Base-by-base conservation (phyloP, 2,329 filamentous ascomycete genomes). In the Acrocalymma vagum region DNA sequence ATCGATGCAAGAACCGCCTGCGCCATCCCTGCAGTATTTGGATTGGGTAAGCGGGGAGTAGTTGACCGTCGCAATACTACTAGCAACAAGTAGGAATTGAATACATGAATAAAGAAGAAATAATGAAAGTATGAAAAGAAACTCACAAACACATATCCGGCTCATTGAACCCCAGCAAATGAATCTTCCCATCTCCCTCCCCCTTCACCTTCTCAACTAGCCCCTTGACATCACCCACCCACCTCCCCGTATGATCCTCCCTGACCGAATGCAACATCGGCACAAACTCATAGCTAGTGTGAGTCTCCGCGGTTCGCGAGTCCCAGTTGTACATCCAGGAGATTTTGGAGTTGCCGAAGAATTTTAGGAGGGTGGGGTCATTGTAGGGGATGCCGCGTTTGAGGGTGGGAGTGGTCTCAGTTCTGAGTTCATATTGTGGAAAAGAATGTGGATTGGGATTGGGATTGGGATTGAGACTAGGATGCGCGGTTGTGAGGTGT, bases 241-340 rank as follows among this genome's bases (percentile, higher is more conserved):
- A 67, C 2, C 14, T 33, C 1, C 29, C 31, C 3, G 51, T 61
- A 26, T 56, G 45, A 2, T 54, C 45, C 2, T 22, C n/a, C 1
- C 14, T 21, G 7, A 53, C 34, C 3, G 45, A 46, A 23, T 59
- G 54, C 8, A 65, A 49, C 51, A 64, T 86, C 40, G 88, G 87
- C 18, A 87, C 77, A 69, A 75, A 91, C 61, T 80, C 75, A 54
- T 83, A 61, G 33, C 61, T 62, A 9, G 62, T 55, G 8, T 58
- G 44, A 1, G 25, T 35, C 14, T 69, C 69, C 34, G 67, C 58
- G 13, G 73, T 57, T 9, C 49, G 50, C 22, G 77, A 76, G 36
- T 71, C 81, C 86, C 86, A 89, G 77, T 88, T 87, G 77, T 87
- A 87, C 31, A 71, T 76, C 85, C 85, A 89, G 14, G 69, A 67